Base-by-base conservation (phyloP, 2,329 filamentous ascomycete species). In the Claviceps arundinis region DNA sequence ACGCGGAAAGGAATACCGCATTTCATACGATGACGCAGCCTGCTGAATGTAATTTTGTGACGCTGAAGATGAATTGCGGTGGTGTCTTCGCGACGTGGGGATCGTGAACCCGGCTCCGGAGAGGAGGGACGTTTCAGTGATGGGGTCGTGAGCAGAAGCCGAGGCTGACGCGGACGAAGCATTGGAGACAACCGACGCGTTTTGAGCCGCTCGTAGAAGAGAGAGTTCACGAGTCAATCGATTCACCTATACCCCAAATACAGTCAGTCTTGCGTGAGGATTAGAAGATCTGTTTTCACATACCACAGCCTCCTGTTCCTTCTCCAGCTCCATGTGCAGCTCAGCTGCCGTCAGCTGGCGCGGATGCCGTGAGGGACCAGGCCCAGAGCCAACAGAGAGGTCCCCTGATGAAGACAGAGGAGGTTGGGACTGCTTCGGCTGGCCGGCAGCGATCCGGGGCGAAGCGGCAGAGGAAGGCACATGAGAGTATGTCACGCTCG, bases 291-390 rank as follows among this genome's bases (percentile, higher is more conserved):
- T 30, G 13, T 11, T 9, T 9, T 2, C 38, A 71, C 81, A 57
- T 75, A 93, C 90, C 61, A 96, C 85, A 38, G 89, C 87, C 68
- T 97, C 91, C 61, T 97, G 90, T 65, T 97, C 91, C 68, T 94
- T 93, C 69, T 97, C 91, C 26, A 96, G 75, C 70, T 95, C 82
- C 54, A 87, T 75, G 67, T 96, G 89, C 55, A 97, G 75, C 66
- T 97, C 91, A 3, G 89, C 86, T 1, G 89, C 84, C 0, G 91
- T 96, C 65, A 96, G 71, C 3, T 90, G 90, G 38, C 88, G 80
- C 5, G 91, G 90, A 65, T 95, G 90, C 56, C 91, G 81, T 60
- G 94, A 70, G 4, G 91, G 90, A 0, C 85, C 87, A 52, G 81
- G 80, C 0, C 81, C 81, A 37, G 72, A 64, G 30, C 73, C 74